Base-by-base conservation (phyloP, 2,329 filamentous ascomycete genomes). In the Fusarium robinianum region DNA sequence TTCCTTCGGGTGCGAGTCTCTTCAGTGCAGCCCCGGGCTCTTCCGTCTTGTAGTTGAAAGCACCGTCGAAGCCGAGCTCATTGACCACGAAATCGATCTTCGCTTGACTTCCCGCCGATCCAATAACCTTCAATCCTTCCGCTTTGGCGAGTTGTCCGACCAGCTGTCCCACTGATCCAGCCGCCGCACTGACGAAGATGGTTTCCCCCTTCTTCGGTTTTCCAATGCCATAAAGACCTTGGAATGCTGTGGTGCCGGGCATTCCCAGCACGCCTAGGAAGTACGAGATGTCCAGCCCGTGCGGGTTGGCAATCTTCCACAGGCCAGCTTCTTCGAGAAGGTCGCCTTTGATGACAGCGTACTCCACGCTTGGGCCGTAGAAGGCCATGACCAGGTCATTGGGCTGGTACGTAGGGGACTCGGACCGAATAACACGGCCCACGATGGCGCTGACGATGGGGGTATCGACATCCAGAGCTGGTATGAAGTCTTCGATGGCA, bases 41-140 rank as follows among this genome's bases (percentile, higher is more conserved):
- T 72, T 94, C 88, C 56, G 81, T 90, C 78, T 94, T 92, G 77
- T 95, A 95, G 76, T 95, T 94, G 73, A 92, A 94, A 7, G 84
- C 89, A 11, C 55, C 71, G 41, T 80, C 76, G 54, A 75, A 79
- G 7, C 76, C 77, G 2, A 80, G 70, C 60, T 77, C 72, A 41
- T 74, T 68, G 29, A 55, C 63, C 38, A 79, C 67, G 66, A 83
- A 94, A 14, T 87, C 80, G 16, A 90, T 75, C 74, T 95, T 95
- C 62, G 87, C 84, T 61, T 91, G 85, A 12, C 82, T 82, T 3
- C 90, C 89, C 8, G 90, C 88, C 37, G 83, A 88, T 12, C 89
- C 90, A 51, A 95, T 85, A 26, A 95, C 89, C 30, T 70, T 84
- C 44, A 94, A 69, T 3, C 89, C 89, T 67, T 91, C 84, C 49